phyloP scores from a whole-genome alignment of 2,329 filamentous ascomycete species.

The Penicillium sp. region DNA sequence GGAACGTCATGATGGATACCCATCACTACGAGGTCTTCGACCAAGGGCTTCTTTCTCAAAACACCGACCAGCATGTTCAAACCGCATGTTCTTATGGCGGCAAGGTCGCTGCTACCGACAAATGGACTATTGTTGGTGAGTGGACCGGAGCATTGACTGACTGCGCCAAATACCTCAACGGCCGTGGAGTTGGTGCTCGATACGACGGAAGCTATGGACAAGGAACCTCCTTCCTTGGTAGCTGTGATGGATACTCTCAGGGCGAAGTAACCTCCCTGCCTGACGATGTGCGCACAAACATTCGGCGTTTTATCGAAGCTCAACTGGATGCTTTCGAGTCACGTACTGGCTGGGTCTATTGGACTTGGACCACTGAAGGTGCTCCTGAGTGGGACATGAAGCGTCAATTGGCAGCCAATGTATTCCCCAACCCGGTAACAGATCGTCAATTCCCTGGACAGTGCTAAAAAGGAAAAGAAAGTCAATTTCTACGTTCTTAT shows the following conservation, averaged over 20 bases:
- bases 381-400: constrained; percentile 49
- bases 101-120: constrained; percentile 53
- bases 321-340: constrained; percentile 45
- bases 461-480: constrained; percentile 17
- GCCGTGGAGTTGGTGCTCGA: constrained; percentile 57
- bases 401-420: constrained; percentile 36
- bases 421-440: constrained; percentile 47
- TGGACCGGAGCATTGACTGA: constrained; percentile 66
- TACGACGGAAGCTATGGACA: constrained; percentile 51
- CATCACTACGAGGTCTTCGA: constrained; percentile 67
- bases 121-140: constrained; percentile 66
- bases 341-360: constrained; percentile 45
- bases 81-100: constrained; percentile 53
- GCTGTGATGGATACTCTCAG: constrained; percentile 50
- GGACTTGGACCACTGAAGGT: constrained; percentile 50
- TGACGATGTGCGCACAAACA: constrained; percentile 31
- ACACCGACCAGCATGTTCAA: constrained; percentile 51
- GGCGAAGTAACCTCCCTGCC: constrained; percentile 45
- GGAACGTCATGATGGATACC: constrained; percentile 60
- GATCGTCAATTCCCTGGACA: constrained; percentile 31
- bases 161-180: constrained; percentile 52
- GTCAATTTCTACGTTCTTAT: not conserved
- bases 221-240: constrained; percentile 48
- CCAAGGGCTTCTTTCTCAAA: constrained; percentile 47
- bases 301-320: constrained; percentile 43